These are phyloP conservation scores for Voacanga thouarsii DNA, from an alignment of 257 asterid species.

Conservation along the genomic window DNA sequence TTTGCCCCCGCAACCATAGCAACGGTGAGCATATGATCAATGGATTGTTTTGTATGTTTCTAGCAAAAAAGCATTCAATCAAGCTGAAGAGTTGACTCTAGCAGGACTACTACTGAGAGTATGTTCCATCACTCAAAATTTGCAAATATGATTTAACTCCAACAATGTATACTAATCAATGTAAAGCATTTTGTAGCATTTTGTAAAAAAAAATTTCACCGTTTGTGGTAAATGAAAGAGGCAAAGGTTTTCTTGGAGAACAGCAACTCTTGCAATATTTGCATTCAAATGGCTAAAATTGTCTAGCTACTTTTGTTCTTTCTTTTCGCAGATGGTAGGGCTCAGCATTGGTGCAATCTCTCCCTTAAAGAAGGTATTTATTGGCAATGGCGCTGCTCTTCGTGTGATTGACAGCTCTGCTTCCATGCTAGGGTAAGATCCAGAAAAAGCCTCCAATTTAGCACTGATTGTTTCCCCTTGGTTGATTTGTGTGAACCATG, in stretches of 20 bases:
- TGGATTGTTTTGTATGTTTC: background rate
- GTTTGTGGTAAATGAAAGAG: no score
- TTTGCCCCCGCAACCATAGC: slow-evolving; percentile 31
- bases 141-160: no score
- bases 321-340: slow-evolving; percentile 50
- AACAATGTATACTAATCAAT: no score
- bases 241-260: no score
- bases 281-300: no score
- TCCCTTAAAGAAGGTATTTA: slow-evolving; percentile 54
- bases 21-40: slow-evolving; percentile 4
- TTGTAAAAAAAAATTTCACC: no score
- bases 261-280: background rate
- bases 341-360: slow-evolving; percentile 60
- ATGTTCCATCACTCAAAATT: no score
- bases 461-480: no score
- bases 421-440: slow-evolving; percentile 59
- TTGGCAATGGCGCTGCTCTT: slow-evolving; percentile 67
- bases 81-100: background rate
- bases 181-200: no score
- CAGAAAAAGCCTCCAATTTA: background rate
- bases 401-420: slow-evolving; percentile 56
- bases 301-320: background rate
- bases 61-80: background rate
- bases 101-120: no score
- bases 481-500: background rate